Conservation (phyloP, 2,329 filamentous ascomycete genomes). For the Zasmidium cellare region DNA sequence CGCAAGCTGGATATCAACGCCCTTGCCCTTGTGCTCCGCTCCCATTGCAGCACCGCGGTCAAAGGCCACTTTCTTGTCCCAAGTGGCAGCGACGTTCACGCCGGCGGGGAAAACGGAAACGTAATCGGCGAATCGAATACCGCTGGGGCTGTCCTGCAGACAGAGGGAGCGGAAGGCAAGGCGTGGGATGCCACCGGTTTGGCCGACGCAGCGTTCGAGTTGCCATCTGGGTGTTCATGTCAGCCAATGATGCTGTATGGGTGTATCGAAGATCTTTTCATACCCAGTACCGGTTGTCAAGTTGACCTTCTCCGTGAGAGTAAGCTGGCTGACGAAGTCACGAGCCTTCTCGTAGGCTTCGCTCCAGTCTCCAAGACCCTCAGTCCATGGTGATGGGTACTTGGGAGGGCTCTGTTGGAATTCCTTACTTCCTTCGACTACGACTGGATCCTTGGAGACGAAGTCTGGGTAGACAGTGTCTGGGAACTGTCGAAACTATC, state of each 20-base stretch:
- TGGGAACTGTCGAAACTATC: constrained; percentile 15
- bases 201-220: constrained; percentile 38
- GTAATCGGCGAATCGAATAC: constrained; percentile 42
- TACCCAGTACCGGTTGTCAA: constrained; percentile 50
- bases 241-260: constrained; percentile 6
- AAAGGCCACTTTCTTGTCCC: constrained; percentile 39
- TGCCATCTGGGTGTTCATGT: constrained; percentile 10
- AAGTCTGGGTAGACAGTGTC: constrained; percentile 30
- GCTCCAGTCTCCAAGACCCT: constrained; percentile 47
- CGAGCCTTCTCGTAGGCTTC: constrained; percentile 33
- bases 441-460: constrained; percentile 27
- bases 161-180: constrained; percentile 43
- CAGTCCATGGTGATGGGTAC: constrained; percentile 31
- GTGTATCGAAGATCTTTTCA: not conserved
- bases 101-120: constrained; percentile 45
- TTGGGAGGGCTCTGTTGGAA: constrained; percentile 29
- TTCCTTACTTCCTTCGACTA: constrained; percentile 23
- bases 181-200: constrained; percentile 36
- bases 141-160: constrained; percentile 44
- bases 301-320: constrained; percentile 36
- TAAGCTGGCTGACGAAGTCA: constrained; percentile 34
- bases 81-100: constrained; percentile 46
- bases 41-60: constrained; percentile 36
- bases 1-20: constrained; percentile 67
- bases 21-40: constrained; percentile 34